A percentile compares a stretch with the other conserved stretches of the same genome.
Evolutionary conservation across 805 yeast species (phyloP).

Genomic region (Wickerhamomyces strasburgensis): DNA sequence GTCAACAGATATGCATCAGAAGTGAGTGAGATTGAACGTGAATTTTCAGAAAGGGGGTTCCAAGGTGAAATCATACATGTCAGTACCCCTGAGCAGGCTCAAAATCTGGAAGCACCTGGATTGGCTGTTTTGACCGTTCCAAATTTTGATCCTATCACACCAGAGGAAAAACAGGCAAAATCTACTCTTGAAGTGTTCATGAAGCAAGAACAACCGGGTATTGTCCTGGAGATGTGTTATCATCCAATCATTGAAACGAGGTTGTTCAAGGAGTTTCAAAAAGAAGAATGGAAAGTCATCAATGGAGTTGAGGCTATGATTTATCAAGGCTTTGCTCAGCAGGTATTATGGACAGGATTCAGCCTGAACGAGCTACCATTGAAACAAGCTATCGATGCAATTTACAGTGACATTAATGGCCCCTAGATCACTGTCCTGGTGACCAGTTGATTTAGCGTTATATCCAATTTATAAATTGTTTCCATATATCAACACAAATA

Average conservation of each 20-base stretch:
- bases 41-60: conserved; percentile 20
- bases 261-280: conserved; percentile 14
- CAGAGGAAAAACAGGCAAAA: conserved; percentile 18
- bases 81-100: conserved; percentile 18
- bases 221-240: conserved; percentile 25
- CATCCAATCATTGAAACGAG: conserved; percentile 21
- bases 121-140: conserved; percentile 22
- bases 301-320: conserved; percentile 27
- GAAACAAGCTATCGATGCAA: conserved; percentile 10
- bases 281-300: conserved; percentile 20
- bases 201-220: conserved; percentile 13
- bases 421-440: too few relatives aligned
- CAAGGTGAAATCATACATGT: conserved; percentile 24
- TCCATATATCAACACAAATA: too few relatives aligned
- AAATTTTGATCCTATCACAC: conserved; percentile 16
- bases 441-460: too few relatives aligned
- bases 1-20: conserved; percentile 22
- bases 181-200: conserved; percentile 21
- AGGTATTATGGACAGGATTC: conserved; percentile 22
- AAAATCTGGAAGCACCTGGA: conserved; percentile 14
- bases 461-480: too few relatives aligned
- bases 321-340: conserved; percentile 24
- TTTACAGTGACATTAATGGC: too few relatives aligned
- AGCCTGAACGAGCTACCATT: conserved; percentile 17
- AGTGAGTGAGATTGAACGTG: conserved; percentile 12